Percentiles rank a stretch among this genome's conserved stretches.
These are phyloP conservation scores for Arthrobotrys musiformis DNA, from an alignment of 2,329 filamentous ascomycete genomes.

Conservation along the genomic window DNA sequence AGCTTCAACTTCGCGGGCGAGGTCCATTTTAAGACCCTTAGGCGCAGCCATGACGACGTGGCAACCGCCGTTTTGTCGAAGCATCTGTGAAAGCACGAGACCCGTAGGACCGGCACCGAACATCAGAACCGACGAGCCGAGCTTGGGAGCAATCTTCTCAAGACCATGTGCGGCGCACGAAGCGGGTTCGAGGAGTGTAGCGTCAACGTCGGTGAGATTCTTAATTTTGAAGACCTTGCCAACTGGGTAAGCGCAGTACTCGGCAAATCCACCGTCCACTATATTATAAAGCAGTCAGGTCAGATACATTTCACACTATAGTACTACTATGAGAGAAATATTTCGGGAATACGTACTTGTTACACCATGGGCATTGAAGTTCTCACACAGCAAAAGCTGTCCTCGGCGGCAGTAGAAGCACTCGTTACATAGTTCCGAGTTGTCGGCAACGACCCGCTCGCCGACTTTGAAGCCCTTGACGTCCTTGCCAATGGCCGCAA, in stretches of 20 bases:
- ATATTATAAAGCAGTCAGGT: slow-evolving; percentile 14
- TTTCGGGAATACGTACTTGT: slow-evolving; percentile 62
- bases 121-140: slow-evolving; percentile 73
- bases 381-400: slow-evolving; percentile 75
- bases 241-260: slow-evolving; percentile 72
- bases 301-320: not conserved
- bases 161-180: slow-evolving; percentile 77
- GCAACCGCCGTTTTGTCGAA: slow-evolving; percentile 74
- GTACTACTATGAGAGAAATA: not conserved
- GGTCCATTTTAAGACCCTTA: slow-evolving; percentile 75
- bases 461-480: slow-evolving; percentile 72
- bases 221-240: slow-evolving; percentile 73
- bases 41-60: slow-evolving; percentile 77
- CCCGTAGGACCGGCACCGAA: slow-evolving; percentile 76
- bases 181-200: slow-evolving; percentile 76
- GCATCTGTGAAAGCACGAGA: slow-evolving; percentile 72
- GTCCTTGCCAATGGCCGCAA: slow-evolving; percentile 70
- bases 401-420: slow-evolving; percentile 80
- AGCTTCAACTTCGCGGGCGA: slow-evolving; percentile 70
- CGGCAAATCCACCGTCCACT: slow-evolving; percentile 77
- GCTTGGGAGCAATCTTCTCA: slow-evolving; percentile 74
- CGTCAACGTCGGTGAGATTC: slow-evolving; percentile 75
- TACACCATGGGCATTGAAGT: slow-evolving; percentile 75
- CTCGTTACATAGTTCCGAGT: slow-evolving; percentile 75
- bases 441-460: slow-evolving; percentile 73